Evolutionary conservation across 805 yeast genomes (phyloP).

Genomic region (Wickerhamiella azyma): DNA sequence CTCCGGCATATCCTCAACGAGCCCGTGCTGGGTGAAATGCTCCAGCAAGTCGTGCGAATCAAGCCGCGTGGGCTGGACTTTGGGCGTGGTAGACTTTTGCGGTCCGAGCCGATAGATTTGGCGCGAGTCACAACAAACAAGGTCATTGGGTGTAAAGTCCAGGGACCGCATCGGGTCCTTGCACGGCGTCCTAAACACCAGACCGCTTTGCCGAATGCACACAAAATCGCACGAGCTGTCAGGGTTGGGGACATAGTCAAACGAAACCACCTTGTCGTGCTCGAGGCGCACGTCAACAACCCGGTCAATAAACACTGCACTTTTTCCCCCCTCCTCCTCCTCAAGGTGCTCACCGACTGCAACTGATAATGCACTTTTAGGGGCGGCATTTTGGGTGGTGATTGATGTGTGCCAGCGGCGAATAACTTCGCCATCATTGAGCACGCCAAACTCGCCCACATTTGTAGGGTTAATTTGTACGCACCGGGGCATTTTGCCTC

Average conservation of each 20-base stretch:
- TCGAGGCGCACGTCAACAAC: constrained; percentile 66
- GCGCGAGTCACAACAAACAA: constrained; percentile 18
- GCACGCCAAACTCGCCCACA: constrained; percentile 61
- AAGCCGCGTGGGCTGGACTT: not conserved
- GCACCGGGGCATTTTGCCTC: constrained; percentile 15
- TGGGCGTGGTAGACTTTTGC: not conserved
- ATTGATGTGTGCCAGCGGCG: constrained; percentile 57
- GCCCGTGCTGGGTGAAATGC: not conserved
- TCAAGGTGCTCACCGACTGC: constrained; percentile 6
- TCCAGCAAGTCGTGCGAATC: constrained; percentile 5
- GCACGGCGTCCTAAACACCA: constrained; percentile 66
- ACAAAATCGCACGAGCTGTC: constrained; percentile 46
- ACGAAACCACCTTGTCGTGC: constrained; percentile 69
- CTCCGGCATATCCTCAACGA: not conserved
- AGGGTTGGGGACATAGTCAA: constrained; percentile 51
- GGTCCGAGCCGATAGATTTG: not conserved
- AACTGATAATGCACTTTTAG: constrained; percentile 11
- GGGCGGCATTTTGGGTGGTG: constrained; percentile 9
- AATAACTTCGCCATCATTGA: constrained; percentile 63
- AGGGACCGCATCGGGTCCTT: constrained; percentile 50
- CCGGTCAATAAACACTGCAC: constrained; percentile 56
- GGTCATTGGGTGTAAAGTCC: constrained; percentile 42
- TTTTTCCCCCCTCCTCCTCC: constrained; percentile 24
- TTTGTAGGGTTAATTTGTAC: constrained; percentile 38
- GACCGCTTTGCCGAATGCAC: constrained; percentile 86